These are phyloP conservation scores for Astrocystis sublimbata DNA, from an alignment of 495 filamentous ascomycete genomes.

Conservation along the genomic window DNA sequence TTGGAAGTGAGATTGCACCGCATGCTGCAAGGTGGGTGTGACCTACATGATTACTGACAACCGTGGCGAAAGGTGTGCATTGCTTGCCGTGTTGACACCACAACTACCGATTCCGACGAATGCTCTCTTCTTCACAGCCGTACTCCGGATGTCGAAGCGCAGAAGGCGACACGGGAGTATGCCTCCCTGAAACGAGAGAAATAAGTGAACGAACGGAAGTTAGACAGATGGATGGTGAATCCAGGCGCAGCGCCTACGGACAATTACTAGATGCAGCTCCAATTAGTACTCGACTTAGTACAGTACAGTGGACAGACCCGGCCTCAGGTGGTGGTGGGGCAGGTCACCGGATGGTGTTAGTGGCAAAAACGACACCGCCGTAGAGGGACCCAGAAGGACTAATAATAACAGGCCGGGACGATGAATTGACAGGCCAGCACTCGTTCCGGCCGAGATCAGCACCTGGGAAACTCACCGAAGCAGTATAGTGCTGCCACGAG, in stretches of 20 bases:
- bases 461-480: conserved; percentile 19
- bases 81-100: conserved; percentile 26
- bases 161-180: conserved; percentile 5
- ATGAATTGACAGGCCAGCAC: conserved; percentile 22
- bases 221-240: no score
- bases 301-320: conserved; percentile 28
- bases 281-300: conserved; percentile 25
- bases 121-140: conserved; percentile 3
- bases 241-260: conserved; percentile 3
- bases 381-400: conserved; percentile 19
- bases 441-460: conserved; percentile 23
- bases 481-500: conserved; percentile 20
- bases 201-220: no score
- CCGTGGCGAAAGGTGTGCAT: conserved; percentile 33
- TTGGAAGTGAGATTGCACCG: conserved; percentile 36
- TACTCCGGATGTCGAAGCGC: conserved; percentile 11
- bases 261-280: conserved; percentile 14
- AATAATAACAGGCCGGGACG: conserved; percentile 14
- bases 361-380: conserved; percentile 36
- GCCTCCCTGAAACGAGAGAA: conserved; percentile 15
- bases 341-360: conserved; percentile 41
- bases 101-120: neutral
- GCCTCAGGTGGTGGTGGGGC: conserved; percentile 36
- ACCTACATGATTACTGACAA: conserved; percentile 36
- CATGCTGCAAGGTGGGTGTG: conserved; percentile 39